Evolutionary conservation across 305 asterid genomes (phyloP).

Genomic region (Fraxinus sp.): DNA sequence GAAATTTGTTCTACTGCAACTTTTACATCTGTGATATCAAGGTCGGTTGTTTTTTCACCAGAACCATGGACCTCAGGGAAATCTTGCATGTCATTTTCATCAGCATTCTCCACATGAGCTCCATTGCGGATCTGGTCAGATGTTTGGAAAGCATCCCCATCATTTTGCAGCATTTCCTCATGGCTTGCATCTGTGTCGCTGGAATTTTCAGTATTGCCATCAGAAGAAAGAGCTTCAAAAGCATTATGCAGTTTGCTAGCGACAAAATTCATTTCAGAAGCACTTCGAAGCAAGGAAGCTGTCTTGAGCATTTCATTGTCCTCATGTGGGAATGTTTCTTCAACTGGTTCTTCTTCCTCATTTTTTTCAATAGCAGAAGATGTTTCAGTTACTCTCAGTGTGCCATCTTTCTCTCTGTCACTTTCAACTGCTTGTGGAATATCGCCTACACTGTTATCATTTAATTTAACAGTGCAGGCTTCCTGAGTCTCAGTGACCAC

Average conservation of each 20-base stretch:
- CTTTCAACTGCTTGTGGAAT: conserved; percentile 23
- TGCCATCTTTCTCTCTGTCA: conserved; percentile 25
- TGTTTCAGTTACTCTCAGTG: conserved; percentile 29
- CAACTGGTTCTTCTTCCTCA: conserved; percentile 28
- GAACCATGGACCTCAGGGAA: conserved; percentile 21
- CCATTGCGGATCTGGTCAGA: conserved; percentile 23
- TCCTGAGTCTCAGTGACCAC: conserved; percentile 34
- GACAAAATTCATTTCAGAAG: conserved; percentile 37
- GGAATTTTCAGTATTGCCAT: conserved; percentile 23
- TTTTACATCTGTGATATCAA: conserved; percentile 28
- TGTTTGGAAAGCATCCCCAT: conserved; percentile 21
- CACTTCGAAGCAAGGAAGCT: conserved; percentile 35
- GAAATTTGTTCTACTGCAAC: conserved; percentile 34
- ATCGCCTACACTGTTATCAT: conserved; percentile 30
- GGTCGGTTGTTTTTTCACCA: conserved; percentile 21
- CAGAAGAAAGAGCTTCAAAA: conserved; percentile 37
- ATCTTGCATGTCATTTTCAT: conserved; percentile 14
- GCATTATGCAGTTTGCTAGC: conserved; percentile 33
- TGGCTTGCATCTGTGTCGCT: conserved; percentile 16
- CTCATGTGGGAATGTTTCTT: conserved; percentile 27
- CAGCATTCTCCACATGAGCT: conserved; percentile 25
- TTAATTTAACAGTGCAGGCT: conserved; percentile 29
- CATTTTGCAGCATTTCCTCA: conserved; percentile 27
- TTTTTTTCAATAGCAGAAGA: conserved; percentile 31
- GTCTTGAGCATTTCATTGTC: conserved; percentile 30